phyloP scores from a whole-genome alignment of 1,139 yeast genomes.

The Sugiyamaella castrensis region DNA sequence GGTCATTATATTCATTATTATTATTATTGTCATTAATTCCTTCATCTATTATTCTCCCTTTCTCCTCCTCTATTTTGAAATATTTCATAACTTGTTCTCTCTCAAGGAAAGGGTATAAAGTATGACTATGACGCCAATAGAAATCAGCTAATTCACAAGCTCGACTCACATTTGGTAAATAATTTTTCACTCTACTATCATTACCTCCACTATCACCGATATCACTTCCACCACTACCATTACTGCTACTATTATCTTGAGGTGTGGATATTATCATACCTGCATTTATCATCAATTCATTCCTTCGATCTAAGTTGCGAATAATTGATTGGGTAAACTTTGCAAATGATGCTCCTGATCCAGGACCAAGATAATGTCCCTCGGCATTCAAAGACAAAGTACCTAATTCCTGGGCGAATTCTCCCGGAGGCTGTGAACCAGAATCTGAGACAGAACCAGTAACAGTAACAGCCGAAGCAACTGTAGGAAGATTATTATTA shows the following conservation, averaged over 20 bases:
- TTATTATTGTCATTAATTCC: conserved; percentile 8
- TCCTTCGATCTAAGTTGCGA: conserved; percentile 19
- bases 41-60: conserved; percentile 6
- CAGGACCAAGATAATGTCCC: conserved; percentile 28
- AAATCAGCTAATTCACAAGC: conserved; percentile 22
- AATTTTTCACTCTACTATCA: background rate
- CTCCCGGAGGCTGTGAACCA: background rate
- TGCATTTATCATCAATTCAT: conserved; percentile 15
- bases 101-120: conserved; percentile 24
- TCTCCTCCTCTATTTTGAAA: conserved; percentile 11
- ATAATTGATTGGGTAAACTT: conserved; percentile 24
- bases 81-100: conserved; percentile 17
- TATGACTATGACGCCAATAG: conserved; percentile 27
- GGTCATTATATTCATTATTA: conserved; percentile 6
- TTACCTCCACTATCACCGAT: too few species aligned
- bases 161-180: conserved; percentile 20
- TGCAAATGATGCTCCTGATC: conserved; percentile 28
- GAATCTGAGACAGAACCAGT: background rate
- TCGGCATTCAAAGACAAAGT: conserved; percentile 23
- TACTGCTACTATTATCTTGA: background rate
- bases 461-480: too few species aligned
- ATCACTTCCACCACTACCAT: too few species aligned
- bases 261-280: conserved; percentile 11
- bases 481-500: background rate
- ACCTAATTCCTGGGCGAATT: conserved; percentile 21